Base-by-base conservation (phyloP, 768 basidiomycete species). In the Lactarius indigo region DNA sequence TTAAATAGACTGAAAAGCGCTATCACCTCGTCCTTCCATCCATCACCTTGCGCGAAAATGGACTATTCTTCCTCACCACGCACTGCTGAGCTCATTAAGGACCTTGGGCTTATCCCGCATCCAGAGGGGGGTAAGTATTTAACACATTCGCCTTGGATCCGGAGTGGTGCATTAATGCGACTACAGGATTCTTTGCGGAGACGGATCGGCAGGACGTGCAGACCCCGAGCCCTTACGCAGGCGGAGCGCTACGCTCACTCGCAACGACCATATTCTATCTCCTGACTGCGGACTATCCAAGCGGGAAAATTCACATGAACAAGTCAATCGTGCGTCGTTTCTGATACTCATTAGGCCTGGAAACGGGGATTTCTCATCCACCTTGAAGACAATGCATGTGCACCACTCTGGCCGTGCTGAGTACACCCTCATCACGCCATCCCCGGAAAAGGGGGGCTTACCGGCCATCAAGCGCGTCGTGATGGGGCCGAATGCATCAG, bases 261-360 rank as follows among this genome's bases (percentile, higher is more conserved):
- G 78, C 78, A 28, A 83, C 82, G 0, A 74, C 80, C 28, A 84
- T 84, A 47, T 82, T 81, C 75, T 85, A 84, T 70, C 74, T 85
- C 23, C 76, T 84, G 26, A 79, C 78, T 9, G 68, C 78, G 41
- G 79, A 81, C 30, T 75, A 75, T 30, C 79, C 79, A 2, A 73
- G 73, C 47, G 80, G 82, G 5, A 70, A 77, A 20, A 76, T 83
- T 64, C 81, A 83, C 65, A 80, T 81, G 73, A 83, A 83, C 75
- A 83, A 83, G 68, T 82, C 81, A 2, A 75, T 80, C 6, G 81
- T 80, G 69, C 47, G 80, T 73, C 20, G 26, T 33, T 33, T 7
- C 31, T 26, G 9, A 44, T 12, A 20, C 3, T 44, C 9, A 44
- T 26, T 60, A n/a, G 41, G 39, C 42, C n/a, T 26, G 17, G 12